Conservation (phyloP, 192 early-diverging fungal genomes). For the Coemansia sp. region DNA sequence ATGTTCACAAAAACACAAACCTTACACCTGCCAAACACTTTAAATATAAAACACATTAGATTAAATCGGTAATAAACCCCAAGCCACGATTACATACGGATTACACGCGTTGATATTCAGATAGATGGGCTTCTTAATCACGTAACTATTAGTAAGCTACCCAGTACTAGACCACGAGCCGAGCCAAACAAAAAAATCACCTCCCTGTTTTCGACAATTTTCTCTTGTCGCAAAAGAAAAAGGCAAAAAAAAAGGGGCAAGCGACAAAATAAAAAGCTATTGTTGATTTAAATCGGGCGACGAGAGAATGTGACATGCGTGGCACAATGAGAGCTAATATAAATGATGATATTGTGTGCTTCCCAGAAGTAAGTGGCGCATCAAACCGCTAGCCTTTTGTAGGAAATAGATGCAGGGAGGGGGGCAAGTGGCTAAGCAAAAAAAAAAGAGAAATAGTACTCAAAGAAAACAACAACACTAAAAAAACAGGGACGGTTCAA, state of each 20-base stretch:
- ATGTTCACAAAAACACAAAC: not conserved
- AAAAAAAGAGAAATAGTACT: not conserved
- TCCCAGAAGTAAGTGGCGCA: not conserved
- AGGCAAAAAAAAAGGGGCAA: not conserved
- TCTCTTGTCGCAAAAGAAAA: not conserved
- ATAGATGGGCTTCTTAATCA: not conserved
- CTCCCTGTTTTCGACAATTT: not conserved
- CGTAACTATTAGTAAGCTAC: not conserved
- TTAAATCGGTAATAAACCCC: not conserved
- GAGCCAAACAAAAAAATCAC: not conserved
- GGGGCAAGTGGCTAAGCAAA: not conserved
- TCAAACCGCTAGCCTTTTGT: not conserved
- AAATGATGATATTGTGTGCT: not conserved
- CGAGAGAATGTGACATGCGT: not conserved
- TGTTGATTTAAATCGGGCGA: not conserved
- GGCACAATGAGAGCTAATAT: slow-evolving; percentile 1
- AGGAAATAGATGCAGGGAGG: not conserved
- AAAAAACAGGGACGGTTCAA: not conserved
- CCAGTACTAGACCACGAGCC: not conserved
- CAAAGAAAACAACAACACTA: slow-evolving; percentile 4
- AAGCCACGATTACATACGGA: not conserved
- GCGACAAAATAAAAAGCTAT: not conserved
- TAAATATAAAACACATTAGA: not conserved
- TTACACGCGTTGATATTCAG: not conserved
- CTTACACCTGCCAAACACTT: not conserved